Evolutionary conservation across 2,329 filamentous ascomycete genomes (phyloP).

Genomic region (Plenodomus biglobosus): DNA sequence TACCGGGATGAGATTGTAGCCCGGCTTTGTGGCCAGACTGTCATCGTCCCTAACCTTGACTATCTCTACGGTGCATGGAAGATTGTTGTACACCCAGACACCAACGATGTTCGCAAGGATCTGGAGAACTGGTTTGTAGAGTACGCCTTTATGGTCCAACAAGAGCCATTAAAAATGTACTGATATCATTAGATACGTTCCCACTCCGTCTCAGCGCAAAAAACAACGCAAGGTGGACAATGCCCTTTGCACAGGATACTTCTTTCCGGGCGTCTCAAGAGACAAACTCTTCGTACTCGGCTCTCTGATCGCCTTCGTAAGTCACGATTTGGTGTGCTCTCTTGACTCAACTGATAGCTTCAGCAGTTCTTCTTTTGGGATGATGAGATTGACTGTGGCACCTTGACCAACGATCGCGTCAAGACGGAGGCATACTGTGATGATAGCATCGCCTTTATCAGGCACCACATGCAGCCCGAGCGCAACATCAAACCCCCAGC

Average conservation of each 20-base stretch:
- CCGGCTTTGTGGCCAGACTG: background rate
- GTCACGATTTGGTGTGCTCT: too few species aligned
- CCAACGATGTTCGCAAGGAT: background rate
- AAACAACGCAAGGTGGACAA: conserved; percentile 7
- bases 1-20: background rate
- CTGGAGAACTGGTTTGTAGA: background rate
- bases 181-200: background rate
- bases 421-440: conserved; percentile 13
- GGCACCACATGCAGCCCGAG: conserved; percentile 10
- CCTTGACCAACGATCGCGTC: conserved; percentile 8
- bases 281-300: conserved; percentile 6
- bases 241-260: conserved; percentile 7
- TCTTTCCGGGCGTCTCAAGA: conserved; percentile 6
- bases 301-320: conserved; percentile 10
- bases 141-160: background rate
- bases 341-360: background rate
- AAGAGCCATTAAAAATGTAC: background rate
- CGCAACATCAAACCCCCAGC: conserved; percentile 5
- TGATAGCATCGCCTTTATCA: conserved; percentile 9
- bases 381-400: conserved; percentile 13
- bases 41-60: background rate
- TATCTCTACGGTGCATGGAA: background rate
- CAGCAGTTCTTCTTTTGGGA: conserved; percentile 15
- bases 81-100: background rate
- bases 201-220: background rate